These are phyloP conservation scores for Ustilago trichophora DNA, from an alignment of 1,284 basidiomycete species.

Conservation along the genomic window DNA sequence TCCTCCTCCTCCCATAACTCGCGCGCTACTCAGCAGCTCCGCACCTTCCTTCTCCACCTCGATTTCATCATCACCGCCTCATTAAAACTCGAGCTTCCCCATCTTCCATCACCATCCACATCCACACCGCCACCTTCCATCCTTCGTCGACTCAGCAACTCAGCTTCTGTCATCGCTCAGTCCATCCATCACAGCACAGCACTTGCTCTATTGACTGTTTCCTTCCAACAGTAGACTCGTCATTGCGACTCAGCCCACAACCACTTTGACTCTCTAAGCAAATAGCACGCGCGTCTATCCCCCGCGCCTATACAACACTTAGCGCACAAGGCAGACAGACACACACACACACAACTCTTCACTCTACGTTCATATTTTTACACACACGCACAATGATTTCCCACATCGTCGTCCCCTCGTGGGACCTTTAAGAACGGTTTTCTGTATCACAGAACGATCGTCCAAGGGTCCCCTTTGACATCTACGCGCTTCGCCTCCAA, in stretches of 20 bases:
- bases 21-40: constrained; percentile 20
- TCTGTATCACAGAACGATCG: constrained; percentile 23
- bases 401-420: constrained; percentile 30
- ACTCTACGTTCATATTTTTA: not conserved
- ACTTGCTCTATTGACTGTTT: no score
- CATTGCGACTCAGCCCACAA: constrained; percentile 15
- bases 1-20: constrained; percentile 14
- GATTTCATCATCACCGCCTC: not conserved
- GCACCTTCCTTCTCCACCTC: not conserved
- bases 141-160: constrained; percentile 3
- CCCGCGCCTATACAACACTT: not conserved
- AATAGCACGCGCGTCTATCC: constrained; percentile 1
- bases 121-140: not conserved
- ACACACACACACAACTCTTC: not conserved
- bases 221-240: no score
- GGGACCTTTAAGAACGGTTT: constrained; percentile 32
- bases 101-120: not conserved
- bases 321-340: no score
- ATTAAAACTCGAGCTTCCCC: not conserved
- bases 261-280: constrained; percentile 2
- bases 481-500: constrained; percentile 5
- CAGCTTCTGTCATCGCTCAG: constrained; percentile 7
- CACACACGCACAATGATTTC: constrained; percentile 16
- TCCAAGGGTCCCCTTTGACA: constrained; percentile 22
- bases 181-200: no score